Conservation (phyloP, 176 grass and related monocot species). For the Lolium multiflorum region DNA sequence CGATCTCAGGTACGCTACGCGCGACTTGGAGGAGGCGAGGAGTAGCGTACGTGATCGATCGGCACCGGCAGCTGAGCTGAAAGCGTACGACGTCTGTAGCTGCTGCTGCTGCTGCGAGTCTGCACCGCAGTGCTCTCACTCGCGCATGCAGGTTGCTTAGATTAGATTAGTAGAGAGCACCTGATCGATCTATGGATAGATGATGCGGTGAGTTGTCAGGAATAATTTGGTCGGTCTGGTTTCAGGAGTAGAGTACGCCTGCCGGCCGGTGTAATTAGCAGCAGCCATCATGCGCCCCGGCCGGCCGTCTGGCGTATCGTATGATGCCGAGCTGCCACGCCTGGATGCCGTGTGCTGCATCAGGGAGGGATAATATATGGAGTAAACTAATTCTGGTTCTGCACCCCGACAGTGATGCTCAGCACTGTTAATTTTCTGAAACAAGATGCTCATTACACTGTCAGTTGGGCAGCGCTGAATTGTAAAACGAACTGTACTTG, state of each 20-base stretch:
- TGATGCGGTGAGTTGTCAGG: neutral
- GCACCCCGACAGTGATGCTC: neutral
- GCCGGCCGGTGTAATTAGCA: neutral
- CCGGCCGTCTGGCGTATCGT: conserved; percentile 29
- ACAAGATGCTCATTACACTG: conserved; percentile 8
- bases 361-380: neutral
- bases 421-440: neutral
- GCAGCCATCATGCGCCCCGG: conserved; percentile 28
- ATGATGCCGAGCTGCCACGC: neutral
- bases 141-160: neutral
- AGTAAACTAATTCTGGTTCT: conserved; percentile 21
- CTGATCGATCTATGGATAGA: neutral
- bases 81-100: neutral
- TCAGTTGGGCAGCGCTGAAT: neutral
- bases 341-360: neutral
- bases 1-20: neutral
- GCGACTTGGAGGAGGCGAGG: too few relatives aligned
- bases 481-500: neutral
- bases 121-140: neutral
- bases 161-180: neutral
- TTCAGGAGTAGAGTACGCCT: conserved; percentile 18
- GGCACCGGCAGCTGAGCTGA: neutral
- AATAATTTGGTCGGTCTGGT: conserved; percentile 10
- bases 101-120: neutral
- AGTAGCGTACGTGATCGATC: neutral